A percentile compares a stretch with the other conserved stretches of the same genome.
Conservation (phyloP, 139 green algal genomes). For the Haematococcus sp. region DNA sequence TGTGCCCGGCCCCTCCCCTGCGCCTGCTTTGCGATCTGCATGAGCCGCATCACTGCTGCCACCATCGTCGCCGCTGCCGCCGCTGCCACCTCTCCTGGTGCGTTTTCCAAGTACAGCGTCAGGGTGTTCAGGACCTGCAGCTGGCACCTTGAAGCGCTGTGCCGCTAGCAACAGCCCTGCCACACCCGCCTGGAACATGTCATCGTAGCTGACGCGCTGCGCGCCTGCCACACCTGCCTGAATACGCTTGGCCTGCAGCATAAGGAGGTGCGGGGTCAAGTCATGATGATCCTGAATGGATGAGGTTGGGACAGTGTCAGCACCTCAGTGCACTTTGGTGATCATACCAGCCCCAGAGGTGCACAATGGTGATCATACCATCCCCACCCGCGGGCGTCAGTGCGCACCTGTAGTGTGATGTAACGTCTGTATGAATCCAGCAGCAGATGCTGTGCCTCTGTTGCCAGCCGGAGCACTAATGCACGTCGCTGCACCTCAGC, state of each 20-base stretch:
- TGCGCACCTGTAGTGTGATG: conserved; percentile 2
- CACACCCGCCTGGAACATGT: conserved; percentile 4
- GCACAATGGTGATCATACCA: too few species aligned
- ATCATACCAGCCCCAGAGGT: too few species aligned
- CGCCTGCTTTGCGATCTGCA: background rate
- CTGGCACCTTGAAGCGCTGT: conserved; percentile 6
- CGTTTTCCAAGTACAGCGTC: background rate
- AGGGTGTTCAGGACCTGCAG: background rate
- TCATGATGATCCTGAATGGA: too few species aligned
- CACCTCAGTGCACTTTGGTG: too few species aligned
- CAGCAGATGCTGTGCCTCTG: background rate
- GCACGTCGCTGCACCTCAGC: too few species aligned
- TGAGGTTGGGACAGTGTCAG: too few species aligned
- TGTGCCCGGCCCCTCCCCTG: background rate
- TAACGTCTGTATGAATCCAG: background rate
- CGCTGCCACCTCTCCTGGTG: background rate
- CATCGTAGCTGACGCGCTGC: background rate
- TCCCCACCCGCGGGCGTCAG: too few species aligned
- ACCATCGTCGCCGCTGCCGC: background rate
- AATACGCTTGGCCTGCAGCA: conserved; percentile 13
- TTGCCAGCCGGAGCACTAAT: background rate
- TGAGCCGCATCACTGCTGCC: background rate
- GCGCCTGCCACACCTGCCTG: conserved; percentile 9
- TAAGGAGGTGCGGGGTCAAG: background rate
- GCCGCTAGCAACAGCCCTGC: background rate